These are phyloP conservation scores for Penicillium simplicissimum DNA, from an alignment of 495 filamentous ascomycete genomes.

Conservation along the genomic window DNA sequence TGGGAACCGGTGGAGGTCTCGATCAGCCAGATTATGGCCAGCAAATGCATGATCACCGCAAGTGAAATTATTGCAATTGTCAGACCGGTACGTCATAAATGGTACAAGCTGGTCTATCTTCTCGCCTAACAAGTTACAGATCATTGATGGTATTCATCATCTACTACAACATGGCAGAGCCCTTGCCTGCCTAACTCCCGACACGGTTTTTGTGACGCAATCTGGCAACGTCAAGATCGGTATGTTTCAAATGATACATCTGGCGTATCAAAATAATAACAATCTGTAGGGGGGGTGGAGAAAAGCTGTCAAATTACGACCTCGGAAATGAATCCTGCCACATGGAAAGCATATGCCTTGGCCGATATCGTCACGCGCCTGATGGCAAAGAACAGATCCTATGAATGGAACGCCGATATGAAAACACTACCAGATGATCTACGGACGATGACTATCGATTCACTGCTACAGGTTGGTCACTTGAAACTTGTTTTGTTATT, in stretches of 20 bases:
- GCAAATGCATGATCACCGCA: slow-evolving; percentile 6
- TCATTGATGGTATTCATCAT: slow-evolving; percentile 5
- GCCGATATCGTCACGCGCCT: slow-evolving; percentile 8
- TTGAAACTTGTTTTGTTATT: not conserved
- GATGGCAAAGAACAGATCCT: slow-evolving; percentile 1
- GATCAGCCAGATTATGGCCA: slow-evolving; percentile 4
- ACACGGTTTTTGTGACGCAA: slow-evolving; percentile 12
- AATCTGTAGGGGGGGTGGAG: not conserved
- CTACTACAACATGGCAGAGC: slow-evolving; percentile 7
- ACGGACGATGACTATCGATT: not conserved
- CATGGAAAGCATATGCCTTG: slow-evolving; percentile 6
- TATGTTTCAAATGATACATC: not conserved
- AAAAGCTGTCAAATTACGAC: slow-evolving; percentile 6
- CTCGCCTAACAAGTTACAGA: not conserved
- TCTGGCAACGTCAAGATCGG: slow-evolving; percentile 12
- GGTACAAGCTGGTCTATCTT: not conserved
- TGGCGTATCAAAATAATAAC: not conserved
- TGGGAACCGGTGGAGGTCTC: slow-evolving; percentile 12
- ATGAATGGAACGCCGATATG: not conserved
- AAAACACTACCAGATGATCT: not conserved
- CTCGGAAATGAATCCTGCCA: slow-evolving; percentile 9
- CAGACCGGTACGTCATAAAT: slow-evolving; percentile 2
- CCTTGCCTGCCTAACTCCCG: slow-evolving; percentile 7
- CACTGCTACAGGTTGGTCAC: not conserved
- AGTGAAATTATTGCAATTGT: slow-evolving; percentile 7